Percentiles rank a stretch among this genome's conserved stretches.
These are phyloP conservation scores for Fusarium nodosum DNA, from an alignment of 2,329 filamentous ascomycete genomes.

Conservation along the genomic window DNA sequence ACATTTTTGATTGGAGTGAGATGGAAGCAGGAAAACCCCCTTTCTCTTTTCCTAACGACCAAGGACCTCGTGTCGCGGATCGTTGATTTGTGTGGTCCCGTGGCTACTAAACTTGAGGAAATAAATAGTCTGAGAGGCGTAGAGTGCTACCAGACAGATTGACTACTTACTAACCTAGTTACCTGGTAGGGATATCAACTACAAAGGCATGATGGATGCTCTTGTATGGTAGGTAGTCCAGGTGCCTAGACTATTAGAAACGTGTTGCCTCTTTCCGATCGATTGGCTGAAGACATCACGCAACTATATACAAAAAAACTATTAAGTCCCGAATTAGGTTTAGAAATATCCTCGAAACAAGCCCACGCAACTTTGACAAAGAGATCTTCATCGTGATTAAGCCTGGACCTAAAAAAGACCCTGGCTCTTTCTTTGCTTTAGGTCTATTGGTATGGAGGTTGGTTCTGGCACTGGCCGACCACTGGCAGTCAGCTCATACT, in stretches of 20 bases:
- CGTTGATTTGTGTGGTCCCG: conserved; percentile 39
- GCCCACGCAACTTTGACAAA: conserved; percentile 1
- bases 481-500: conserved; percentile 4
- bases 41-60: conserved; percentile 25
- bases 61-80: conserved; percentile 48
- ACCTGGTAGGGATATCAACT: not conserved
- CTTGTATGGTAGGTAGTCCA: no score
- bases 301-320: not conserved
- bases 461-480: not conserved
- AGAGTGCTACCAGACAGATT: not conserved
- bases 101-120: not conserved
- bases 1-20: conserved; percentile 36
- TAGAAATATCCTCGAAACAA: conserved; percentile 11
- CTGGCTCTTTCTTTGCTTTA: conserved; percentile 1
- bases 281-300: not conserved
- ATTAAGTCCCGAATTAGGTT: conserved; percentile 13
- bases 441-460: no score
- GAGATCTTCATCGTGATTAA: conserved; percentile 35
- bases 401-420: conserved; percentile 23
- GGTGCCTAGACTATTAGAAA: not conserved
- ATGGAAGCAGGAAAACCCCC: conserved; percentile 40
- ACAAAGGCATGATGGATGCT: not conserved
- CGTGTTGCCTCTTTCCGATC: not conserved
- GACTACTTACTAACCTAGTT: not conserved
- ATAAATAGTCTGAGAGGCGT: conserved; percentile 18